These are phyloP conservation scores for Rhytidiadelphus loreus DNA, from an alignment of 225 moss, liverwort and hornwort species.

Conservation along the genomic window DNA sequence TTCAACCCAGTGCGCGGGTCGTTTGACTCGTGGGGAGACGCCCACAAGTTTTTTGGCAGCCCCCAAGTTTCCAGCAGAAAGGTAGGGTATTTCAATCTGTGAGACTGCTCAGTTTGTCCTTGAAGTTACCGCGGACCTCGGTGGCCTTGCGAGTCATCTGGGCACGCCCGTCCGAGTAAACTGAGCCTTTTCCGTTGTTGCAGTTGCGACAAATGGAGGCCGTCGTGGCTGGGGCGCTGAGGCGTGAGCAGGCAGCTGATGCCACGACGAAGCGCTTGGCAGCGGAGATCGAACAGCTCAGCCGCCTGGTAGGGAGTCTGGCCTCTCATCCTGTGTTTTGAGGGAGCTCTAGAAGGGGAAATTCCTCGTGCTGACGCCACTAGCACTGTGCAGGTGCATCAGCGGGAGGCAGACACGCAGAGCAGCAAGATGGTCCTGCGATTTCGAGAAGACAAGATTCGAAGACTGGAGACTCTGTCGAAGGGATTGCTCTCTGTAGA, in stretches of 20 bases:
- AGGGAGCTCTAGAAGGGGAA: neutral
- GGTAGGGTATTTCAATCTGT: constrained; percentile 8
- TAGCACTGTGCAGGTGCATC: constrained; percentile 55
- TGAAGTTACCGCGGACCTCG: neutral
- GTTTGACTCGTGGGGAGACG: constrained; percentile 43
- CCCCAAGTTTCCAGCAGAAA: constrained; percentile 48
- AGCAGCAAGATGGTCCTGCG: constrained; percentile 88
- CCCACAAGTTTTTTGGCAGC: constrained; percentile 31
- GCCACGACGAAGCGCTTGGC: constrained; percentile 55
- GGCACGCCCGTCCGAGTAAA: neutral
- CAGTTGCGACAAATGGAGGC: constrained; percentile 71
- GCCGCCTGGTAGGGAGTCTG: constrained; percentile 47
- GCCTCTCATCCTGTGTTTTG: neutral
- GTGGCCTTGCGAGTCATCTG: neutral
- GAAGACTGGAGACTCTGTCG: constrained; percentile 67
- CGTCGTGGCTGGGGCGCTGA: constrained; percentile 70
- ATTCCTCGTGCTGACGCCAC: neutral
- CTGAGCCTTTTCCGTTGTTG: neutral
- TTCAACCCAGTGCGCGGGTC: constrained; percentile 29
- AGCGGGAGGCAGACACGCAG: constrained; percentile 88
- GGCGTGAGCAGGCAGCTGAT: constrained; percentile 79
- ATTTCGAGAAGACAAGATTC: constrained; percentile 90
- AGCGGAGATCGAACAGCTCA: constrained; percentile 78
- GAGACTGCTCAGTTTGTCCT: neutral
- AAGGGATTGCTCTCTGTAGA: constrained; percentile 59